A percentile compares a stretch with the other conserved stretches of the same genome.
phyloP scores from a whole-genome alignment of 805 yeast genomes.

The Candida takata region DNA sequence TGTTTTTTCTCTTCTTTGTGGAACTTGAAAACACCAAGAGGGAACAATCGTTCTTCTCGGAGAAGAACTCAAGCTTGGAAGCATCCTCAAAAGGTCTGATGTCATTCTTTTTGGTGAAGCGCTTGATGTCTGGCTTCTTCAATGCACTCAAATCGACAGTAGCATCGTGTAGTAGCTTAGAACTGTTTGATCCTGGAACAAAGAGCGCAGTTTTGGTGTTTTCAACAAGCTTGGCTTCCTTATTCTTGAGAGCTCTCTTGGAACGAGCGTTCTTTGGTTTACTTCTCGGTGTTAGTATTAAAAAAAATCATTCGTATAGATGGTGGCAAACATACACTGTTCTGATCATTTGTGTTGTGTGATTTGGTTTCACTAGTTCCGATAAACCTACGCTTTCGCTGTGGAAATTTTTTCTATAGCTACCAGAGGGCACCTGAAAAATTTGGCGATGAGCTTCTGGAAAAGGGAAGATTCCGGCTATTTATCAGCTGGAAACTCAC shows the following conservation, averaged over 20 bases:
- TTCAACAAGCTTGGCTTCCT: conserved; percentile 83
- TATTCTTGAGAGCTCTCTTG: conserved; percentile 86
- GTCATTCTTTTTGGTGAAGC: conserved; percentile 84
- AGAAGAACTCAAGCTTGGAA: conserved; percentile 76
- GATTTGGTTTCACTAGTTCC: too few species aligned
- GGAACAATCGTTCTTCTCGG: conserved; percentile 91
- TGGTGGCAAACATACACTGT: conserved; percentile 25
- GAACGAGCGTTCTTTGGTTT: conserved; percentile 94
- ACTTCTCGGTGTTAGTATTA: conserved; percentile 26
- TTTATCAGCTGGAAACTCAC: not conserved
- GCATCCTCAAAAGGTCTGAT: conserved; percentile 91
- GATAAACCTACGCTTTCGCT: not conserved
- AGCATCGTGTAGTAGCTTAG: conserved; percentile 76
- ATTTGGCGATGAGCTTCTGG: conserved; percentile 1
- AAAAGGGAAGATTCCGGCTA: too few species aligned
- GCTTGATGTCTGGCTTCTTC: conserved; percentile 84
- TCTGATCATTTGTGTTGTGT: conserved; percentile 25
- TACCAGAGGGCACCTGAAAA: not conserved
- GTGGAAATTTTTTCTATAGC: not conserved
- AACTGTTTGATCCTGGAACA: conserved; percentile 81
- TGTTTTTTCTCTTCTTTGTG: conserved; percentile 91
- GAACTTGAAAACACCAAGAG: conserved; percentile 69
- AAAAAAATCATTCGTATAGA: too few species aligned
- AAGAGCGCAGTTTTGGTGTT: conserved; percentile 86
- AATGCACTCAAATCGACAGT: conserved; percentile 83